Evolutionary conservation across 2,329 filamentous ascomycete species (phyloP).

Genomic region (Colletotrichum sojae): DNA sequence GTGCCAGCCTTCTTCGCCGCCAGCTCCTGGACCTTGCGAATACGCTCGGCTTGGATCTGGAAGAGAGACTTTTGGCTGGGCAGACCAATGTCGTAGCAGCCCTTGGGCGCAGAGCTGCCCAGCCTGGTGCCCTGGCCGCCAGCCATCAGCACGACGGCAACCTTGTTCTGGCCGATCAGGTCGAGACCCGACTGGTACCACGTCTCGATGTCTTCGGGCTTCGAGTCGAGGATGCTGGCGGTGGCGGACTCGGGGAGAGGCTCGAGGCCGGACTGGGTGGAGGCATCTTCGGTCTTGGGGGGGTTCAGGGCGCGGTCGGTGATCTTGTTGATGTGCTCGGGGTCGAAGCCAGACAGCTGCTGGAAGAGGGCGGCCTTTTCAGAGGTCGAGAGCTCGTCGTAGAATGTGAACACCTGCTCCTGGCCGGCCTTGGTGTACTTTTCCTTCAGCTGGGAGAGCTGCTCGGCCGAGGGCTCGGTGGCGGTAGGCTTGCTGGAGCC

Average conservation of each 20-base stretch:
- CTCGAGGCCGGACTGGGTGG: conserved; percentile 74
- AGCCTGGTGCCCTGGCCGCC: conserved; percentile 96
- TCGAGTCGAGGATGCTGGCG: conserved; percentile 93
- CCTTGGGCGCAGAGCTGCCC: conserved; percentile 95
- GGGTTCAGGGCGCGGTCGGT: conserved; percentile 86
- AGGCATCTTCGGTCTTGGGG: conserved; percentile 71
- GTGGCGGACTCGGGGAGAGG: conserved; percentile 89
- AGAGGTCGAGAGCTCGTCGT: conserved; percentile 79
- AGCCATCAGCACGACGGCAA: conserved; percentile 94
- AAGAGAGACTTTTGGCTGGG: conserved; percentile 95
- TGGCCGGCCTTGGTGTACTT: conserved; percentile 83
- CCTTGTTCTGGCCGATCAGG: conserved; percentile 81
- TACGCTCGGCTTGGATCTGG: conserved; percentile 97
- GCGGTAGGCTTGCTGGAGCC: conserved; percentile 52
- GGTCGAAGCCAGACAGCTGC: conserved; percentile 87
- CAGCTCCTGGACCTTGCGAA: conserved; percentile 86
- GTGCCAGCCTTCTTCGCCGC: conserved; percentile 76
- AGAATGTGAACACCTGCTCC: conserved; percentile 87
- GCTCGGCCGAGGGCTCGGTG: conserved; percentile 73
- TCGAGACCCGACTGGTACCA: conserved; percentile 91
- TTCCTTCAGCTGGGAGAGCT: conserved; percentile 76
- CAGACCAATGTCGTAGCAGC: conserved; percentile 96
- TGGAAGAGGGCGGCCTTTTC: conserved; percentile 86
- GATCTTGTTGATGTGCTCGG: conserved; percentile 88
- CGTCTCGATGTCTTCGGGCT: conserved; percentile 80